Evolutionary conservation across 768 basidiomycete species (phyloP).

Genomic region (Neoboletus magnificus): DNA sequence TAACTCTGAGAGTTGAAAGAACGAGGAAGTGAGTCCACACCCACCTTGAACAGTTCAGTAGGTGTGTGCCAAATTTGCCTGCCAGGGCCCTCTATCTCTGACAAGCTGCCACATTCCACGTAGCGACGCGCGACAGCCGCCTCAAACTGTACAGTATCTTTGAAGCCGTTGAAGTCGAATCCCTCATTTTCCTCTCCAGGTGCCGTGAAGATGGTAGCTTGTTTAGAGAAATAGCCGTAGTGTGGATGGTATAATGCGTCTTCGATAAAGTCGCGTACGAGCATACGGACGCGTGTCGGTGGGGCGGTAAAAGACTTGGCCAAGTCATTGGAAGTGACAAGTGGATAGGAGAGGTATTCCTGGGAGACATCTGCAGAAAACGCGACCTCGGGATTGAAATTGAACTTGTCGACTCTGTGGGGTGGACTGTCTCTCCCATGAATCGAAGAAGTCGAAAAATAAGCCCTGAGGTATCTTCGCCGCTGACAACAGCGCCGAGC

Average conservation of each 20-base stretch:
- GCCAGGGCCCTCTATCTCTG: conserved; percentile 63
- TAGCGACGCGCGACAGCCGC: conserved; percentile 77
- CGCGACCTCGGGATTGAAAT: conserved; percentile 66
- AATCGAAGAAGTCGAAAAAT: conserved; percentile 22
- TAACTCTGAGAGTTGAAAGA: conserved; percentile 7
- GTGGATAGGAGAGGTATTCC: conserved; percentile 46
- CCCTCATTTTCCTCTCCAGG: conserved; percentile 38
- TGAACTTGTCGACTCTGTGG: conserved; percentile 44
- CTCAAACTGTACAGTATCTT: conserved; percentile 74
- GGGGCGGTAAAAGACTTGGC: conserved; percentile 49
- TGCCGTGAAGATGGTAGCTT: conserved; percentile 84
- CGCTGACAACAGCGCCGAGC: conserved; percentile 17
- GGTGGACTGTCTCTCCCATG: conserved; percentile 11
- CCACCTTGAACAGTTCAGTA: conserved; percentile 93
- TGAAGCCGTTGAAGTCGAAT: conserved; percentile 68
- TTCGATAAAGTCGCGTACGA: conserved; percentile 94
- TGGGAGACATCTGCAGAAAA: conserved; percentile 47
- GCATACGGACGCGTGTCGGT: conserved; percentile 85
- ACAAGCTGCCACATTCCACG: conserved; percentile 59
- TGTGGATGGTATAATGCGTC: conserved; percentile 95
- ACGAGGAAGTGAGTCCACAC: not conserved
- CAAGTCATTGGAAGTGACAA: conserved; percentile 71
- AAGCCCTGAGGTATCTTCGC: conserved; percentile 23
- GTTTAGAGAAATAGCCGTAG: conserved; percentile 96
- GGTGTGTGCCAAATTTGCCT: conserved; percentile 98